A percentile compares a stretch with the other conserved stretches of the same genome.
These are phyloP conservation scores for Dalbergia cultrata DNA, from an alignment of 306 rosid genomes.

Conservation along the genomic window DNA sequence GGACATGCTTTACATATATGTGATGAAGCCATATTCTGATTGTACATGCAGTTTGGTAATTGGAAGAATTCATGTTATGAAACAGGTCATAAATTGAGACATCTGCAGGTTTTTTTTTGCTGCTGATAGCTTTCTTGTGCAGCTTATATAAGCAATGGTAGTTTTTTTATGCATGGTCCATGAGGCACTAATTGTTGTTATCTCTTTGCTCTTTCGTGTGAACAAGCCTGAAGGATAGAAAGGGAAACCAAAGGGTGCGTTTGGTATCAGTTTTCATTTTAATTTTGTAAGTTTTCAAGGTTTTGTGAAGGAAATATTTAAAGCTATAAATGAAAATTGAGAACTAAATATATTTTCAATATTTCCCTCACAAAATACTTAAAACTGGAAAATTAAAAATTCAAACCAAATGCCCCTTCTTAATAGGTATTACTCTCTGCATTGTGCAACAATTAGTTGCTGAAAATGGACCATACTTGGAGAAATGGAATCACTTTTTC, in stretches of 20 bases:
- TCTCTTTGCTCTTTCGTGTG: neutral
- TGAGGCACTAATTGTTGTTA: neutral
- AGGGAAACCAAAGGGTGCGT: neutral
- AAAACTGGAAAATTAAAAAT: too few relatives aligned
- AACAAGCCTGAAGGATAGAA: neutral
- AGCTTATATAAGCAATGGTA: neutral
- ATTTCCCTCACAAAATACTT: too few relatives aligned
- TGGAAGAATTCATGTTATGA: neutral
- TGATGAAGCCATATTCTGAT: conserved; percentile 4
- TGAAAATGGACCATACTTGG: neutral
- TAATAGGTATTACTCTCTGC: neutral
- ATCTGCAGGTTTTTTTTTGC: neutral
- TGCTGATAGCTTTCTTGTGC: too few relatives aligned
- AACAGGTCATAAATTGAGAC: neutral
- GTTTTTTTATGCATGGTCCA: neutral
- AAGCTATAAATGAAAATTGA: too few relatives aligned
- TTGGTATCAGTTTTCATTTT: too few relatives aligned
- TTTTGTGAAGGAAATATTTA: too few relatives aligned
- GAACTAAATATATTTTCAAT: too few relatives aligned
- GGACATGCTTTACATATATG: neutral
- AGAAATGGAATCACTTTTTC: neutral
- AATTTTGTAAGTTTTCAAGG: too few relatives aligned
- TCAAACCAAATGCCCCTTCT: neutral
- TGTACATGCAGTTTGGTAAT: neutral
- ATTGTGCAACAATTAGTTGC: neutral